Percentiles rank a stretch among this genome's conserved stretches.
Evolutionary conservation across 192 early-diverging fungal species (phyloP).

Genomic region (Physocladia obscura): DNA sequence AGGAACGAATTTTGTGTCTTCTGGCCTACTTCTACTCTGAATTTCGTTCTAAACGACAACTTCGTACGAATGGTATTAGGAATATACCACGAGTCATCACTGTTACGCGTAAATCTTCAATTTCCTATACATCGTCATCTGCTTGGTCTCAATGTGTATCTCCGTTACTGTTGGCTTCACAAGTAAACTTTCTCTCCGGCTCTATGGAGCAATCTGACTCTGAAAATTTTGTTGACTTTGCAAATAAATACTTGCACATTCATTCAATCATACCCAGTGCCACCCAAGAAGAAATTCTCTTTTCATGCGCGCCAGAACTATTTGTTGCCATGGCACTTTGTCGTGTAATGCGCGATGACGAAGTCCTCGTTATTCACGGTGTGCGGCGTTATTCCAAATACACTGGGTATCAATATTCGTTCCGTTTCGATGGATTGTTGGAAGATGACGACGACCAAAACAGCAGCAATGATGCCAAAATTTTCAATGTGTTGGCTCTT

Average conservation of each 20-base stretch:
- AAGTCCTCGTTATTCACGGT: conserved; percentile 25
- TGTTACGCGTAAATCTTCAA: no score
- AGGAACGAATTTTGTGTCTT: neutral
- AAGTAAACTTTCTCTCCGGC: conserved; percentile 1
- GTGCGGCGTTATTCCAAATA: conserved; percentile 19
- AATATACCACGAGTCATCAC: neutral
- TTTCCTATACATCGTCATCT: no score
- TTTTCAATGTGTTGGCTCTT: conserved; percentile 17
- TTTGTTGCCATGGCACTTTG: conserved; percentile 20
- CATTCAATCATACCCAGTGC: conserved; percentile 30
- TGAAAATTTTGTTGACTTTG: conserved; percentile 29
- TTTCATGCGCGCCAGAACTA: conserved; percentile 29
- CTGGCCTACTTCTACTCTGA: neutral
- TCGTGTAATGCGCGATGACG: conserved; percentile 15
- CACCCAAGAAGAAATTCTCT: conserved; percentile 38
- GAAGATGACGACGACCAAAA: neutral
- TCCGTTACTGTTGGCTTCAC: neutral
- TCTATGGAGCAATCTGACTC: conserved; percentile 20
- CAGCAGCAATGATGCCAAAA: neutral
- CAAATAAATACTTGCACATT: conserved; percentile 39
- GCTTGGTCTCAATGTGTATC: neutral
- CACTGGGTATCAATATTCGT: conserved; percentile 31
- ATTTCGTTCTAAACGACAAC: neutral
- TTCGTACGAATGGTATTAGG: neutral
- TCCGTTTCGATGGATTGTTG: conserved; percentile 15